phyloP scores from a whole-genome alignment of 768 basidiomycete species.

The Pleurotus giganteus region DNA sequence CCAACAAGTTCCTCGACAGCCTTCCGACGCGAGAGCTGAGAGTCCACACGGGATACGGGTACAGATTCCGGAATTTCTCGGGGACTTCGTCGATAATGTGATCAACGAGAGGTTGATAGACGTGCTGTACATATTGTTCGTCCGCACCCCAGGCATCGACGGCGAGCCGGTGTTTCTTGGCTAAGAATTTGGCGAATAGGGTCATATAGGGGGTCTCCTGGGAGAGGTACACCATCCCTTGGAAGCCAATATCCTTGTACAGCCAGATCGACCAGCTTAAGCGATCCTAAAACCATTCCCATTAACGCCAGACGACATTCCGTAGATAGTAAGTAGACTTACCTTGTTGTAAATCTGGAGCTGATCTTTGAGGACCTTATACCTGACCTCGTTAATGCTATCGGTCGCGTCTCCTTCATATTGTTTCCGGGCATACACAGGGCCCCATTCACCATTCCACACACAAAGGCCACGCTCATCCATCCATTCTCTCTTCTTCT shows the following conservation, averaged over 20 bases:
- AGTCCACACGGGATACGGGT: constrained; percentile 68
- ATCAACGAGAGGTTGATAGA: constrained; percentile 42
- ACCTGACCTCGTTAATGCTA: constrained; percentile 61
- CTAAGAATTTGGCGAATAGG: constrained; percentile 65
- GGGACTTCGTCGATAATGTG: constrained; percentile 60
- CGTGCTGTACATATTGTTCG: constrained; percentile 46
- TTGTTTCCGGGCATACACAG: constrained; percentile 69
- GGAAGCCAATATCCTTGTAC: constrained; percentile 85
- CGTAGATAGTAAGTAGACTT: constrained; percentile 7
- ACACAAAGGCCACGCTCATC: constrained; percentile 62
- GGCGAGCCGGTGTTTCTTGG: constrained; percentile 76
- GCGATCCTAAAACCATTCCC: constrained; percentile 41
- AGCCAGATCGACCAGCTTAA: constrained; percentile 86
- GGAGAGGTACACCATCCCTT: constrained; percentile 77
- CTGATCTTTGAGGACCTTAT: constrained; percentile 73
- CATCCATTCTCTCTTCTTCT: constrained; percentile 80
- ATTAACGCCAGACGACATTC: not conserved
- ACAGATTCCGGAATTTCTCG: constrained; percentile 47
- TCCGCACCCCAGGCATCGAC: constrained; percentile 81
- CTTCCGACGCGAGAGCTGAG: constrained; percentile 52
- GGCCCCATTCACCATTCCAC: constrained; percentile 87
- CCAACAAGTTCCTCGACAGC: constrained; percentile 62
- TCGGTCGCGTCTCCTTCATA: constrained; percentile 61
- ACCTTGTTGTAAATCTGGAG: constrained; percentile 68
- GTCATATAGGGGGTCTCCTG: constrained; percentile 69